Conservation (phyloP, 495 filamentous ascomycete genomes). For the Darksidea phi region DNA sequence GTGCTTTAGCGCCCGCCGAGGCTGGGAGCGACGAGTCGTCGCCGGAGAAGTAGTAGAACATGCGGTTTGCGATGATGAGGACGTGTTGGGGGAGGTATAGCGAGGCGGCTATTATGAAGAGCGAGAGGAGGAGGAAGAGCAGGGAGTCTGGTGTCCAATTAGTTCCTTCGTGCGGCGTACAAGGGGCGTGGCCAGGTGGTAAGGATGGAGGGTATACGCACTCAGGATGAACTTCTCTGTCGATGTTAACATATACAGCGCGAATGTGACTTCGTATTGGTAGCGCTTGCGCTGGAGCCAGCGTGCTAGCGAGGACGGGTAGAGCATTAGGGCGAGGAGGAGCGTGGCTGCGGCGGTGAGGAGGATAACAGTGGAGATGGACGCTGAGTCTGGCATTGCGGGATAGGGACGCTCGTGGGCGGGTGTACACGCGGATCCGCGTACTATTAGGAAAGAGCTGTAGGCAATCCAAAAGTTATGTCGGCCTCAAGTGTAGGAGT, state of each 20-base stretch:
- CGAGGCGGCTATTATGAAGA: conserved; percentile 79
- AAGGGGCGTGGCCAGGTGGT: background rate
- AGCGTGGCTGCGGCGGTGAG: conserved; percentile 32
- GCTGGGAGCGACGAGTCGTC: conserved; percentile 52
- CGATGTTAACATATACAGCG: conserved; percentile 81
- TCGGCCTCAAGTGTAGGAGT: no score
- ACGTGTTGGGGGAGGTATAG: conserved; percentile 94
- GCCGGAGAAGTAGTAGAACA: conserved; percentile 92
- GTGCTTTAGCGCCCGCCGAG: background rate
- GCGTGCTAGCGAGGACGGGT: conserved; percentile 51
- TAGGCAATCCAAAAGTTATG: no score
- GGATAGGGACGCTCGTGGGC: no score
- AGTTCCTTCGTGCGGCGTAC: background rate
- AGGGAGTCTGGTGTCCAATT: conserved; percentile 67
- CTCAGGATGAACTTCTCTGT: conserved; percentile 85
- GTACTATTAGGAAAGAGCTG: no score
- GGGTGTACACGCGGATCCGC: no score
- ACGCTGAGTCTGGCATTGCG: conserved; percentile 30
- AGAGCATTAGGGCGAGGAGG: conserved; percentile 43
- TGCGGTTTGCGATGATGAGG: conserved; percentile 68
- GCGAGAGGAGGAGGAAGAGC: conserved; percentile 79
- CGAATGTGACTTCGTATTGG: conserved; percentile 83
- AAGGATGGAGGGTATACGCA: conserved; percentile 48
- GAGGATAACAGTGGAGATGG: conserved; percentile 32
- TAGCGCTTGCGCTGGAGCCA: conserved; percentile 78